Base-by-base conservation (phyloP, 805 yeast genomes). In the Kuraishia capsulata region DNA sequence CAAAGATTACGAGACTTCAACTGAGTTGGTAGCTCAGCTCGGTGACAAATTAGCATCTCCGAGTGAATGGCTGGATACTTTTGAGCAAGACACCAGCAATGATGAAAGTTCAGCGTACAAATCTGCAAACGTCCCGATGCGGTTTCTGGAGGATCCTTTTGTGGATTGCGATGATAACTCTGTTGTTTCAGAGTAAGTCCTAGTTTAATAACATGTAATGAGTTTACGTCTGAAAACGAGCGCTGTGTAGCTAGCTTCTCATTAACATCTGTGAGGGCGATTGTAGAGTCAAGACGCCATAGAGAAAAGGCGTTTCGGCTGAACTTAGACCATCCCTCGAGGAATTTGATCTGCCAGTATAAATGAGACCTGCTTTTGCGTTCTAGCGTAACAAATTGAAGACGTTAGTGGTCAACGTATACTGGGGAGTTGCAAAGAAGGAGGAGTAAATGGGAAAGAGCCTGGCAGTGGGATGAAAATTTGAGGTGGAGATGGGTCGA, bases 1-100 rank as follows among this genome's bases (percentile, higher is more conserved):
- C 32, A n/a, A 13, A 3, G 13, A 20, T 23, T 26, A 18, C 29
- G 38, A 36, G 19, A 20, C 11, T 17, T 25, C 26, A n/a, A 20
- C 14, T 9, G 16, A 19, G 33, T 20, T 36, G 17, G 24, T 36
- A 3, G 8, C 26, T 24, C 8, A 24, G 11, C 11, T 11, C 26
- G 31, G 31, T 5, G 14, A 28, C 17, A 11, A 13, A 11, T 11
- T 11, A 23, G 26, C 26, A 23, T 8, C 8, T 8, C 26, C 26
- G 11, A 11, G 8, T 10, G 33, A 24, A 20, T 36, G 38, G 38
- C 24, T 36, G 17, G 38, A 36, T 14, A 13, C 33, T 10, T 36
- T 26, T 23, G 38, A 28, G 4, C 18, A 36, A 6, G 31, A 28
- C 14, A 28, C 31, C 10, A 23, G 26, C 26, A 23, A 23, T 11